Evolutionary conservation across 352 stramenopile genomes (phyloP).

Genomic region (Globisporangium emineosum): DNA sequence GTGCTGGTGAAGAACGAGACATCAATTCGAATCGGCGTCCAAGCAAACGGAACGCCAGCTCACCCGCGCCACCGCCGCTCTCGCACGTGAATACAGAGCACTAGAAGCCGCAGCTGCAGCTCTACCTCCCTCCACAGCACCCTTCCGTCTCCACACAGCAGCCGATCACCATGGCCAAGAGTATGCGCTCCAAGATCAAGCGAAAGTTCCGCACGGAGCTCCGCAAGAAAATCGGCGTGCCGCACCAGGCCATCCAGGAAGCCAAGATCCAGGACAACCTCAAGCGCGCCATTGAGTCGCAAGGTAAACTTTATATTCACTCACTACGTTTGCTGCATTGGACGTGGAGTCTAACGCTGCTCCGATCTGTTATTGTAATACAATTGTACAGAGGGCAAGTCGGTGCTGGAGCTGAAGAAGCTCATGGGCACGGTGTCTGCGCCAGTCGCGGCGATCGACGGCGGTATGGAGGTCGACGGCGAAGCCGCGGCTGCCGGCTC

Average conservation of each 20-base stretch:
- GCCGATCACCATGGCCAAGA: constrained; percentile 75
- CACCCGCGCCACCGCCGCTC: neutral
- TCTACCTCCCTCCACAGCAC: neutral
- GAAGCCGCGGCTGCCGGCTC: constrained; percentile 25
- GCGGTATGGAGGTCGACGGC: constrained; percentile 40
- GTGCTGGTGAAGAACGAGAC: neutral
- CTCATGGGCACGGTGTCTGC: constrained; percentile 56
- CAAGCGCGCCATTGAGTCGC: constrained; percentile 68
- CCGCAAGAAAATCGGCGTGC: constrained; percentile 76
- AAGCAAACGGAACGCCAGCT: constrained; percentile 3
- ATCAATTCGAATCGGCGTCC: constrained; percentile 9
- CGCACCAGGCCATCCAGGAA: constrained; percentile 64
- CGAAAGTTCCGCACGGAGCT: constrained; percentile 86
- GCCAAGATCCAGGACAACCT: constrained; percentile 85
- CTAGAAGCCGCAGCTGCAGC: constrained; percentile 3
- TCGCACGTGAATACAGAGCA: neutral
- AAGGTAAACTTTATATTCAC: constrained; percentile 32
- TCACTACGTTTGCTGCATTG: neutral
- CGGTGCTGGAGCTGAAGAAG: constrained; percentile 66
- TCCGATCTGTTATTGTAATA: neutral
- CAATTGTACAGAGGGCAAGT: constrained; percentile 35
- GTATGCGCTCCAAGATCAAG: constrained; percentile 89
- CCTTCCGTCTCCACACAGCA: neutral
- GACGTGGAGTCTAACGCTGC: neutral
- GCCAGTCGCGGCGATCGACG: constrained; percentile 33